Evolutionary conservation across 495 filamentous ascomycete species (phyloP), one percentile per base, ranked within the genome.

Genomic region (Talaromyces ruber): DNA sequence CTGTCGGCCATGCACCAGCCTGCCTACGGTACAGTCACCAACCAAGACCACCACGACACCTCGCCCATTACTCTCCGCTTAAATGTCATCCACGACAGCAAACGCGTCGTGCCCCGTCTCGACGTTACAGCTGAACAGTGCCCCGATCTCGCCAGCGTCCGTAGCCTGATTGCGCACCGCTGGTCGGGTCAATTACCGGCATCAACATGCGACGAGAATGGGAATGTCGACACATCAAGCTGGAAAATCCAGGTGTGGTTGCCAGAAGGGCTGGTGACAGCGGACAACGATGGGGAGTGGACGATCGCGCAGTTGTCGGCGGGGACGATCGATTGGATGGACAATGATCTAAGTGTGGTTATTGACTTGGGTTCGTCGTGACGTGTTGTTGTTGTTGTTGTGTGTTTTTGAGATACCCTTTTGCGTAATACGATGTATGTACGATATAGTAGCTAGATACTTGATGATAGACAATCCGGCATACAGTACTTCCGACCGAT

Each of bases 291-390:
- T 58, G 74, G 75, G 50, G 74, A 77, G 21, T 82, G 80, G 81
- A 71, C 67, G 2, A 68, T 78, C 47, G 75, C 75, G 14, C 66
- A 81, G 8, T 65, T 74, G 24, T 68, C 71, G n/a, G 72, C 78
- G 11, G 70, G 72, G 37, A 73, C 74, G 12, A 71, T 74, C n/a
- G 80, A 81, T 16, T 82, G 79, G 80, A 79, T 84, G 78, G 81
- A 82, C 62, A 73, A 74, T 7, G 71, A 77, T n/a, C 64, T 82
- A 61, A 76, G 68, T 58, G 73, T 81, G 59, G 63, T 82, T 32
- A 67, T 81, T 28, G 76, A 80, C n/a, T 21, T 74, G 43, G 72
- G 66, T 14, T 37, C 54, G 21, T n/a, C 26, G 43, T 34, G 56
- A 58, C 6, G 12, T 54, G 51, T 14, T 16, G 18, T 24, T 25